Evolutionary conservation across 768 basidiomycete species (phyloP), one percentile per base, ranked within the genome.

Genomic region (Tricholoma hemisulphureum): DNA sequence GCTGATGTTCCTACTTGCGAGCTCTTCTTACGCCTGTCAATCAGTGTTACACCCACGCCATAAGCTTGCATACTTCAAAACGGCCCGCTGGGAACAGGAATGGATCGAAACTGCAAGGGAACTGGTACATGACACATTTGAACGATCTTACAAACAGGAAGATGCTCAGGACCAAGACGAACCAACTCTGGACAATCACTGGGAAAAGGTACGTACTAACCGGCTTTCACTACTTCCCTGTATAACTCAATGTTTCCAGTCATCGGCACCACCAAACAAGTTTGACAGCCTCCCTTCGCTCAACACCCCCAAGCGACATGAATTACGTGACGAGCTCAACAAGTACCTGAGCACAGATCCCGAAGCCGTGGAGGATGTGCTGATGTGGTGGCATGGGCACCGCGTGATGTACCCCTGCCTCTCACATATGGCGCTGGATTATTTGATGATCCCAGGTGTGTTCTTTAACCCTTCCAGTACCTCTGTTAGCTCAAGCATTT

Each of bases 11-110:
- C 31, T 31, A 5, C 10, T 31, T 31, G 31, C 31, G 31, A 31
- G 31, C 31, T 10, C 31, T 31, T 31, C 31, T 31, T 10, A 31
- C 65, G 74, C 3, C 71, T n/a, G n/a, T n/a, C n/a, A n/a, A n/a
- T n/a, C n/a, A n/a, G n/a, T n/a, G n/a, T n/a, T n/a, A n/a, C n/a
- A 75, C 52, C 73, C 73, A 2, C 57, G 60, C 0, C 65, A 75
- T 63, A 75, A 75, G 61, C 65, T 74, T 2, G 41, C 56, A 23
- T 77, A 75, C 58, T 73, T 75, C 58, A 55, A 61, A 23, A 56
- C 58, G 2, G 54, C 60, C 2, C 37, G 57, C 1, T 75, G 74
- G 74, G 56, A 63, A 3, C 28, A 58, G 0, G 45, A 55, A 6
- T 75, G 73, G 71, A 67, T 73, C 35, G 35, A 58, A 0, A 61